Percentiles rank a stretch among this genome's conserved stretches.
These are phyloP conservation scores for Tolypocladium paradoxum DNA, from an alignment of 2,329 filamentous ascomycete species.

Conservation along the genomic window DNA sequence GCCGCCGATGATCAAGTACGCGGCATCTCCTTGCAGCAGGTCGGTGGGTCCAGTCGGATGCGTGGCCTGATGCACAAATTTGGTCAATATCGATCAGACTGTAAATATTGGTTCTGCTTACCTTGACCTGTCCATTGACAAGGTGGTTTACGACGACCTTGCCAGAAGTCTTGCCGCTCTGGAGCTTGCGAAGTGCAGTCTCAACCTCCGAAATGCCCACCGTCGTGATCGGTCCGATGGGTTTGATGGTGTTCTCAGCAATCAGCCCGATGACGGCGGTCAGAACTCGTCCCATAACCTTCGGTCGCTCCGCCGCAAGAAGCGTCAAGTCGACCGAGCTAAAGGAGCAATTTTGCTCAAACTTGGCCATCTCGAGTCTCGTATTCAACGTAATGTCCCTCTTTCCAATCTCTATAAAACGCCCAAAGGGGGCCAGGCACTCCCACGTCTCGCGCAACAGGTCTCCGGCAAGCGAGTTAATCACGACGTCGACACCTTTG, in stretches of 20 bases:
- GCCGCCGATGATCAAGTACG: slow-evolving; percentile 41
- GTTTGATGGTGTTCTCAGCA: slow-evolving; percentile 19
- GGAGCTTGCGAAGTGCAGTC: slow-evolving; percentile 23
- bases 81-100: not conserved
- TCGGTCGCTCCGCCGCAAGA: slow-evolving; percentile 30
- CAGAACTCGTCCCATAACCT: slow-evolving; percentile 27
- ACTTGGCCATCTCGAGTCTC: slow-evolving; percentile 36
- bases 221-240: slow-evolving; percentile 22
- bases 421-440: slow-evolving; percentile 31
- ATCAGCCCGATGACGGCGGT: slow-evolving; percentile 25
- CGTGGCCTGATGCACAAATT: slow-evolving; percentile 7
- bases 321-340: slow-evolving; percentile 34
- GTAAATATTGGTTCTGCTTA: no score
- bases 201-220: slow-evolving; percentile 28
- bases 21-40: slow-evolving; percentile 28
- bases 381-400: slow-evolving; percentile 27
- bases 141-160: slow-evolving; percentile 34
- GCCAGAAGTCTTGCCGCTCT: slow-evolving; percentile 24
- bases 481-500: slow-evolving; percentile 58
- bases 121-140: slow-evolving; percentile 29
- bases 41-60: slow-evolving; percentile 10
- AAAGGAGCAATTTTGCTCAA: slow-evolving; percentile 35
- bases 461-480: slow-evolving; percentile 38
- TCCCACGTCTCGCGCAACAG: slow-evolving; percentile 29
- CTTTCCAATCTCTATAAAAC: slow-evolving; percentile 33